Conservation (phyloP, 176 grass and related monocot genomes). For the Themeda triandra region DNA sequence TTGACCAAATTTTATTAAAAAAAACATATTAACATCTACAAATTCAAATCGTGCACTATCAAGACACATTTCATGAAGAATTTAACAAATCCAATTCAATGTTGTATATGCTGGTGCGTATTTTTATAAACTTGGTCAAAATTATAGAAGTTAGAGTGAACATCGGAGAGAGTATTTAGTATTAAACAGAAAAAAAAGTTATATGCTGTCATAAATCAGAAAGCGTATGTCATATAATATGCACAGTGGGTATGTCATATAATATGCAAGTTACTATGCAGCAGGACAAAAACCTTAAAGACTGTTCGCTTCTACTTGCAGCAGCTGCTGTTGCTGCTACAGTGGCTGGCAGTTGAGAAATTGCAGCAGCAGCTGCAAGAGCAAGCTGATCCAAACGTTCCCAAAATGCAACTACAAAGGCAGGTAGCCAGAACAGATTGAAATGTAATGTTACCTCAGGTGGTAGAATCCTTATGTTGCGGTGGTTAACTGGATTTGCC, state of each 20-base stretch:
- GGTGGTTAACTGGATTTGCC: slow-evolving; percentile 46
- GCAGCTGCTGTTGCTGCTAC: background rate
- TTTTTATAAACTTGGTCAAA: background rate
- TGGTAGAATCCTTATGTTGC: slow-evolving; percentile 43
- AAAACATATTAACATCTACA: background rate
- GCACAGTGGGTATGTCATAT: no score
- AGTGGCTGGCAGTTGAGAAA: background rate
- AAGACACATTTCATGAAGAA: background rate
- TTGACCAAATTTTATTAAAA: background rate
- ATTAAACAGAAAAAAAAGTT: background rate
- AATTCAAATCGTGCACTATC: background rate
- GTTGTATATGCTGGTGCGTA: background rate
- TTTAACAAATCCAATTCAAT: background rate
- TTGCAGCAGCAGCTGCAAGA: background rate
- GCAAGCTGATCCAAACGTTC: background rate
- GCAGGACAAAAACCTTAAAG: no score
- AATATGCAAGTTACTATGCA: background rate
- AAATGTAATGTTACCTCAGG: slow-evolving; percentile 39
- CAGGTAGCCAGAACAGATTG: slow-evolving; percentile 6
- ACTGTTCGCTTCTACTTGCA: no score
- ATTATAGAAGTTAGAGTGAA: background rate
- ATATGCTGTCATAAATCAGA: slow-evolving; percentile 4
- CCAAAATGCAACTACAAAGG: background rate
- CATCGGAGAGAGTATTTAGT: background rate
- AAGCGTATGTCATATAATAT: background rate